Evolutionary conservation across 352 stramenopile genomes (phyloP).

Genomic region (Pythium rishiriense): DNA sequence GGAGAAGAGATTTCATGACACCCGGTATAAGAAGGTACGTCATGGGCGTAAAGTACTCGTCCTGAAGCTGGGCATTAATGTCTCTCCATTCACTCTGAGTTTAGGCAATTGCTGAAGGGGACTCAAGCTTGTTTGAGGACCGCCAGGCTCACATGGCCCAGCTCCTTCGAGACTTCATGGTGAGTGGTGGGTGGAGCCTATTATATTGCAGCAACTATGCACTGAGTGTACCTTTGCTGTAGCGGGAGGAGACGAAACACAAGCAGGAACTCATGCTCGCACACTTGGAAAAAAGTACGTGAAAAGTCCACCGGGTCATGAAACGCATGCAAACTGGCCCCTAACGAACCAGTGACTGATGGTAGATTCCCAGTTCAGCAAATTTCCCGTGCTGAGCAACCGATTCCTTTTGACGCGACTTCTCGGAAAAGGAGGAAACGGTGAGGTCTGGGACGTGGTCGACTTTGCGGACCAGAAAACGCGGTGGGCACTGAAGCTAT

Average conservation of each 20-base stretch:
- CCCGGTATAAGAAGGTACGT: conserved; percentile 44
- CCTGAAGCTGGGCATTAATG: not conserved
- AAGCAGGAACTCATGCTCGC: conserved; percentile 78
- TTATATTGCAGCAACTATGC: not conserved
- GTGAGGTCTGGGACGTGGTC: conserved; percentile 81
- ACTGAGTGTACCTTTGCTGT: not conserved
- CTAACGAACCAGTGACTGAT: not conserved
- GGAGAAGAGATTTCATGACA: conserved; percentile 73
- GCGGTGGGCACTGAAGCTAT: conserved; percentile 68
- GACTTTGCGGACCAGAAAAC: conserved; percentile 70
- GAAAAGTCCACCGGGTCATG: not conserved
- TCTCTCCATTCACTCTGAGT: not conserved
- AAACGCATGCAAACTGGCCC: not conserved
- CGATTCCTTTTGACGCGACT: conserved; percentile 65
- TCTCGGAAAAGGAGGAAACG: conserved; percentile 73
- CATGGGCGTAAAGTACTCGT: not conserved
- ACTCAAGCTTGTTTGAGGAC: conserved; percentile 51
- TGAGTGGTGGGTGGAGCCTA: conserved; percentile 28
- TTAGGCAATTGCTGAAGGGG: conserved; percentile 31
- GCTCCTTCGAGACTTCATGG: conserved; percentile 58
- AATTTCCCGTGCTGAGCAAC: conserved; percentile 71
- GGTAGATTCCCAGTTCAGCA: conserved; percentile 65
- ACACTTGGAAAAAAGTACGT: conserved; percentile 65
- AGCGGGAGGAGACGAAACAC: conserved; percentile 74
- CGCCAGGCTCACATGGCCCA: conserved; percentile 48